A percentile compares a stretch with the other conserved stretches of the same genome.
These are phyloP conservation scores for Blastosporella zonata DNA, from an alignment of 1,284 basidiomycete species.

Conservation along the genomic window DNA sequence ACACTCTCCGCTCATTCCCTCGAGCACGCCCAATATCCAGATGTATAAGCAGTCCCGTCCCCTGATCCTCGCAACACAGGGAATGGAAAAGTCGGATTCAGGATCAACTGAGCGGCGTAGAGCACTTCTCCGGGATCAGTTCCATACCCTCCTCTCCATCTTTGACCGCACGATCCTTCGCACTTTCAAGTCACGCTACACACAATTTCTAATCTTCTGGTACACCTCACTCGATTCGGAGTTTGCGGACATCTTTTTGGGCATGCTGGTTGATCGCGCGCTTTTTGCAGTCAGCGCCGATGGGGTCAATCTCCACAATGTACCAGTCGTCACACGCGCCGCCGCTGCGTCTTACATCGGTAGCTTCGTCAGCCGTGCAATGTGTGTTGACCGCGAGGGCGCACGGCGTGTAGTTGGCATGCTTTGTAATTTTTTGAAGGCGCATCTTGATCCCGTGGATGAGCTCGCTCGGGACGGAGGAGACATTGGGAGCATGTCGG, in stretches of 20 bases:
- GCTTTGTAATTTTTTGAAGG: conserved; percentile 80
- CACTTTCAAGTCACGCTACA: conserved; percentile 96
- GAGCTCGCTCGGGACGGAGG: conserved; percentile 38
- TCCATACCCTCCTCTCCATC: conserved; percentile 86
- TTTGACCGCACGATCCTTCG: conserved; percentile 93
- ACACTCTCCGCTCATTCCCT: conserved; percentile 20
- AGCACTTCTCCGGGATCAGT: conserved; percentile 55
- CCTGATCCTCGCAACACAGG: conserved; percentile 19
- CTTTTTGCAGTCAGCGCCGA: conserved; percentile 46
- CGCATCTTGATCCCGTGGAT: conserved; percentile 72
- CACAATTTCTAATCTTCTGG: conserved; percentile 97
- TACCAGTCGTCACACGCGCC: conserved; percentile 75
- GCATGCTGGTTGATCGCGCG: conserved; percentile 87
- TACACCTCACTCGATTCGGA: conserved; percentile 86
- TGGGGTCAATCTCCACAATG: conserved; percentile 22
- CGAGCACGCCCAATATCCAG: neutral
- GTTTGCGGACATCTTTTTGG: conserved; percentile 92
- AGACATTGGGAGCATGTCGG: conserved; percentile 35
- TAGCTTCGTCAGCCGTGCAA: conserved; percentile 88
- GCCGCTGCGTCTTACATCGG: conserved; percentile 93
- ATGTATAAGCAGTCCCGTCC: neutral
- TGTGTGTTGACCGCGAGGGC: conserved; percentile 77
- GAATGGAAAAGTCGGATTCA: conserved; percentile 19
- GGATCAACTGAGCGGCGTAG: conserved; percentile 30
- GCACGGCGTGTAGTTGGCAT: conserved; percentile 79